phyloP scores from a whole-genome alignment of 352 stramenopile species.

The Pythium graminicola region DNA sequence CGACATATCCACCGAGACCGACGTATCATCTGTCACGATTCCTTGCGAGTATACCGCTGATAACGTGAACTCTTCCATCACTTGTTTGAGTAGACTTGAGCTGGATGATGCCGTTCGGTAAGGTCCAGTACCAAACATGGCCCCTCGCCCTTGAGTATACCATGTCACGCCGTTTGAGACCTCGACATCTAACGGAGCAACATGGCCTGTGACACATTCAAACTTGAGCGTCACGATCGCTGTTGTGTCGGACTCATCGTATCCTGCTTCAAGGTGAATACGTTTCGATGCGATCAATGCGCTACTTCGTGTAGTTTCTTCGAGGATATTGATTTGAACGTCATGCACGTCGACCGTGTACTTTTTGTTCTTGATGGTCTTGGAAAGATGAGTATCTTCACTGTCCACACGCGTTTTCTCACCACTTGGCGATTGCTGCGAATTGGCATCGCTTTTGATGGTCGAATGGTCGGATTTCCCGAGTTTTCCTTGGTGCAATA shows the following conservation, averaged over 20 bases:
- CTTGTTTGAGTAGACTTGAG: constrained; percentile 52
- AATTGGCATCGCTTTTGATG: constrained; percentile 14
- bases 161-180: constrained; percentile 63
- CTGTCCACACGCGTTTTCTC: constrained; percentile 1
- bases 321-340: constrained; percentile 69
- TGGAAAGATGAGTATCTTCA: constrained; percentile 21
- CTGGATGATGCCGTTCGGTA: constrained; percentile 12
- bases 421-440: constrained; percentile 6
- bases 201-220: constrained; percentile 58
- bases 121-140: background rate
- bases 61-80: constrained; percentile 76
- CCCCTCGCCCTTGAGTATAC: constrained; percentile 33
- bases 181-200: constrained; percentile 71
- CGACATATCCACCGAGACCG: constrained; percentile 56
- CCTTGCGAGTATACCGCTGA: constrained; percentile 50
- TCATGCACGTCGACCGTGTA: constrained; percentile 77
- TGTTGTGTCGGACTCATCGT: constrained; percentile 35
- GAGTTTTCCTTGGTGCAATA: constrained; percentile 72
- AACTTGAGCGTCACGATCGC: constrained; percentile 60
- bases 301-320: constrained; percentile 59
- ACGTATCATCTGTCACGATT: constrained; percentile 33
- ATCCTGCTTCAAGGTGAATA: constrained; percentile 67
- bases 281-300: constrained; percentile 66
- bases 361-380: constrained; percentile 47
- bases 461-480: constrained; percentile 27